A percentile compares a stretch with the other conserved stretches of the same genome.
phyloP scores from a whole-genome alignment of 257 asterid species.

The Paulownia fortunei region DNA sequence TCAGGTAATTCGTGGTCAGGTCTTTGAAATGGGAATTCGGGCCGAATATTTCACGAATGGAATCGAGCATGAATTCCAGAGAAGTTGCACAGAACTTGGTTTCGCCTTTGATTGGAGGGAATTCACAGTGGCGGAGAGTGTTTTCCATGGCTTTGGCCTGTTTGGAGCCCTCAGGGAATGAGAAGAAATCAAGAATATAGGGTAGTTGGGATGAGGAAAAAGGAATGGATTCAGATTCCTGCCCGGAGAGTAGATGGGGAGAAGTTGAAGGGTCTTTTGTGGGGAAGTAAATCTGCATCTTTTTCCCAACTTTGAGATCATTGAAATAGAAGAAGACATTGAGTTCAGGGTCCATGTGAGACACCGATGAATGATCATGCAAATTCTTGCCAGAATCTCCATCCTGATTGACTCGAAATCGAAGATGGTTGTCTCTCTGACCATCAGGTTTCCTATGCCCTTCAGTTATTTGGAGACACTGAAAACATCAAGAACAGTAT shows the following conservation, averaged over 20 bases:
- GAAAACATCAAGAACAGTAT: conserved; percentile 33
- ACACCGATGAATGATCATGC: conserved; percentile 23
- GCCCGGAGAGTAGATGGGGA: conserved; percentile 65
- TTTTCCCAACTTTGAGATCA: conserved; percentile 55
- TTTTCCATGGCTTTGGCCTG: conserved; percentile 69
- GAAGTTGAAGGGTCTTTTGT: conserved; percentile 50
- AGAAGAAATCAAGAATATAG: conserved; percentile 51
- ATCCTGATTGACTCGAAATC: conserved; percentile 4
- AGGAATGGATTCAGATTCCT: conserved; percentile 76
- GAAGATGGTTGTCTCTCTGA: conserved; percentile 38
- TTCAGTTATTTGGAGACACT: conserved; percentile 38
- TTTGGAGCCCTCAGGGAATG: conserved; percentile 51
- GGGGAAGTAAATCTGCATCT: conserved; percentile 61
- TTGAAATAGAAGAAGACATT: conserved; percentile 61
- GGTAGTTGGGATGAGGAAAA: conserved; percentile 55
- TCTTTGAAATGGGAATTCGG: conserved; percentile 36
- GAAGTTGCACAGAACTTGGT: conserved; percentile 83
- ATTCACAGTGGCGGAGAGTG: conserved; percentile 80
- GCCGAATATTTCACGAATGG: conserved; percentile 43
- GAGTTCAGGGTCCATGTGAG: conserved; percentile 54
- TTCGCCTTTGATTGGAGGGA: conserved; percentile 61
- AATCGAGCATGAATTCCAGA: conserved; percentile 72
- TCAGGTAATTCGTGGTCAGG: conserved; percentile 52
- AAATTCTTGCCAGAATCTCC: conserved; percentile 7
- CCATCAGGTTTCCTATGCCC: conserved; percentile 33